Conservation (phyloP, 768 basidiomycete species). For the Coprinellus aureogranulatus region DNA sequence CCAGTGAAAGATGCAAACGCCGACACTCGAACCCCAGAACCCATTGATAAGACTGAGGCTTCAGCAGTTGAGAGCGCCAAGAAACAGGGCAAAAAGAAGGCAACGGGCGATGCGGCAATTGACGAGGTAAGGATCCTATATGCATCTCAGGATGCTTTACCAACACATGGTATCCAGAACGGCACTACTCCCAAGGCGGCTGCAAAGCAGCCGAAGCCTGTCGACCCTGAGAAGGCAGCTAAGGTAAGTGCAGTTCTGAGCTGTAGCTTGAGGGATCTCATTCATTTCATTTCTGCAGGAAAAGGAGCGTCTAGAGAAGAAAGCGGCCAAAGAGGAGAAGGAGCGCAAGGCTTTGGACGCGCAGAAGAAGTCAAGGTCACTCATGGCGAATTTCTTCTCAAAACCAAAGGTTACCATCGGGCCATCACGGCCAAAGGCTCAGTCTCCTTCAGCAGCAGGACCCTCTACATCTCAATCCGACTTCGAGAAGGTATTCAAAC, state of each 20-base stretch:
- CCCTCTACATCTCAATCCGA: conserved; percentile 50
- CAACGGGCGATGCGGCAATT: conserved; percentile 34
- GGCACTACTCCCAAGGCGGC: conserved; percentile 10
- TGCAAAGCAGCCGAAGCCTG: conserved; percentile 47
- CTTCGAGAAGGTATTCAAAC: conserved; percentile 73
- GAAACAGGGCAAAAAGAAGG: conserved; percentile 33
- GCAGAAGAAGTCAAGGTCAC: conserved; percentile 67
- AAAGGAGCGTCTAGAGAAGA: conserved; percentile 67
- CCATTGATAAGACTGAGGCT: conserved; percentile 19
- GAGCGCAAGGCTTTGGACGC: conserved; percentile 71
- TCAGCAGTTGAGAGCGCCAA: conserved; percentile 25
- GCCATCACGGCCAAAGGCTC: conserved; percentile 20
- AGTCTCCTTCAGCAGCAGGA: conserved; percentile 29
- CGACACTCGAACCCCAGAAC: conserved; percentile 2
- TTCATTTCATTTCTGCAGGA: conserved; percentile 42
- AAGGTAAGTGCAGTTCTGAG: no score
- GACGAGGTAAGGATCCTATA: conserved; percentile 32
- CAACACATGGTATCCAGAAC: background rate
- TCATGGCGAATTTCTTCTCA: conserved; percentile 78
- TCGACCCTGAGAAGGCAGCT: conserved; percentile 56
- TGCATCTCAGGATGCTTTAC: background rate
- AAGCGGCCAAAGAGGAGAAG: conserved; percentile 64
- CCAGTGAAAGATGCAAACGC: conserved; percentile 33
- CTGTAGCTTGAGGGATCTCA: background rate
- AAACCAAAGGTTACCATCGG: conserved; percentile 47